Evolutionary conservation across 352 stramenopile species (phyloP), one percentile per base, ranked within the genome.

Genomic region (Phytopythium vexans): DNA sequence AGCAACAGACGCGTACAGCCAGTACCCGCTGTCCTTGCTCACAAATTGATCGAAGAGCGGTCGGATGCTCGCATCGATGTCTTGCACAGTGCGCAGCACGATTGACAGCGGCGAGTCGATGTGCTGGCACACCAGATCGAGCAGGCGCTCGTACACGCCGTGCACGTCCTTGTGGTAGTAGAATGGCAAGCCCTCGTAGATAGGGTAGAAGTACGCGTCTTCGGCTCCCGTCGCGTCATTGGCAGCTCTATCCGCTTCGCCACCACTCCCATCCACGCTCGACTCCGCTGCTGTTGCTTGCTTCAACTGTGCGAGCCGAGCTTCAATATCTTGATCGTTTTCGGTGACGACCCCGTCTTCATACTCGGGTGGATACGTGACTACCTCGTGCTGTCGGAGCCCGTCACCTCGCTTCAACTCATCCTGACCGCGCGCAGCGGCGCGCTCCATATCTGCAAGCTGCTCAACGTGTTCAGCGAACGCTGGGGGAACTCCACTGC

Each of bases 61-160:
- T 16, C 60, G 38, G 41, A 85, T 56, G 14, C 64, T 59, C n/a
- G 38, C 54, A 50, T 82, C 74, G 5, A 85, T 57, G 6, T 66
- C 41, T 11, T 44, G 21, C 15, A 71, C 47, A 36, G 56, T 54
- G 1, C 38, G 49, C 15, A 90, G 41, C 16, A 90, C 69, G 4
- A 62, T 46, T 3, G 53, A 63, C 15, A 89, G 82, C 3, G 82
- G 68, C 8, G 58, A 48, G 49, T 89, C 68, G 14, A 90, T 71
- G 66, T 92, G 86, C 46, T 78, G 67, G 41, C 66, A 79, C 35
- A 92, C 43, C 33, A 89, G 39, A 51, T 80, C 68, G n/a, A 92
- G 52, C 38, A 85, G 61, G 45, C 72, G 62, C 60, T 90, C 79
- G 41, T 78, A 87, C 15, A 68, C 72, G 32, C 71, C 53, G 61